A percentile compares a stretch with the other conserved stretches of the same genome.
Evolutionary conservation across 2,329 filamentous ascomycete species (phyloP).

Genomic region (Xylaria sp.): DNA sequence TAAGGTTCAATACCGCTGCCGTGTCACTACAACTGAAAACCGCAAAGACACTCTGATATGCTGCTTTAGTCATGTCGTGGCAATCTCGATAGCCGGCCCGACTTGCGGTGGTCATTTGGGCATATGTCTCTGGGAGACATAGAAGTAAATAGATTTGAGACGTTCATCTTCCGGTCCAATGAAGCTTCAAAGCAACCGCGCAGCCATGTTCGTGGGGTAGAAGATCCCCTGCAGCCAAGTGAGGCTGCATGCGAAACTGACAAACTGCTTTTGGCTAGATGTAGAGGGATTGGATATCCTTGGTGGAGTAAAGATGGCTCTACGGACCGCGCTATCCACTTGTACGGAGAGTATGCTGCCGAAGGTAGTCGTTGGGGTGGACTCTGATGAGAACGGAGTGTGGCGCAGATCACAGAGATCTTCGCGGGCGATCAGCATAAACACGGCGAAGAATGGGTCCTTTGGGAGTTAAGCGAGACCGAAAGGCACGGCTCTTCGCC

Average conservation of each 20-base stretch:
- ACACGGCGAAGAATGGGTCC: conserved; percentile 26
- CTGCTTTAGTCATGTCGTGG: conserved; percentile 3
- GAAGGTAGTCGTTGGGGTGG: conserved; percentile 32
- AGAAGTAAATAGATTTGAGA: conserved; percentile 8
- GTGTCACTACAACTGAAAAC: conserved; percentile 20
- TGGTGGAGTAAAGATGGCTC: conserved; percentile 23
- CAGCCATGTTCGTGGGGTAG: conserved; percentile 13
- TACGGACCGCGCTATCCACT: conserved; percentile 31
- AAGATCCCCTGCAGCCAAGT: conserved; percentile 13
- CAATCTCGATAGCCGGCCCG: conserved; percentile 33
- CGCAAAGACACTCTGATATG: background rate
- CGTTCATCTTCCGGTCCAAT: conserved; percentile 33
- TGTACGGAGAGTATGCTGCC: conserved; percentile 38
- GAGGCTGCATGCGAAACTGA: conserved; percentile 24
- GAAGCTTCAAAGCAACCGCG: conserved; percentile 17
- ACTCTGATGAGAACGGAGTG: conserved; percentile 18
- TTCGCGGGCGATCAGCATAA: conserved; percentile 26
- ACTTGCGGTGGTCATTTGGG: conserved; percentile 19
- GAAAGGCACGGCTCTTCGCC: conserved; percentile 26
- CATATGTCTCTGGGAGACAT: conserved; percentile 4
- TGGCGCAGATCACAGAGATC: conserved; percentile 28
- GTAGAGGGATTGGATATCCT: conserved; percentile 11
- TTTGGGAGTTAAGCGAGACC: conserved; percentile 29
- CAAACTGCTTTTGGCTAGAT: background rate
- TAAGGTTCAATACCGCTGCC: background rate